A percentile compares a stretch with the other conserved stretches of the same genome.
Conservation (phyloP, 2,329 filamentous ascomycete genomes). For the Ramichloridium luteum region DNA sequence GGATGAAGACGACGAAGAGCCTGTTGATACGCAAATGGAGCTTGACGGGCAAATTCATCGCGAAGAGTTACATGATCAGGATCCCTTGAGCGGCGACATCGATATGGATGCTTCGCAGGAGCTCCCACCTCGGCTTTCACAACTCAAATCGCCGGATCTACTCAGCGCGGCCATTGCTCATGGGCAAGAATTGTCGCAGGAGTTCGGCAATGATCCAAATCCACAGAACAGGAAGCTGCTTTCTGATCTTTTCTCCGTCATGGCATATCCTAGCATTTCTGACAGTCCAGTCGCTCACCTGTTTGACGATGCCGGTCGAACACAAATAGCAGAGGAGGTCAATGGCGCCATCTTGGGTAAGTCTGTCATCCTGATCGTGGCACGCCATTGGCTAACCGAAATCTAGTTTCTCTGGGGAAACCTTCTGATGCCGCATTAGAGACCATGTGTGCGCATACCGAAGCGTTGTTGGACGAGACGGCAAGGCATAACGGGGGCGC, state of each 20-base stretch:
- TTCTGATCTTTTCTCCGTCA: slow-evolving; percentile 72
- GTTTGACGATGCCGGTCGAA: slow-evolving; percentile 61
- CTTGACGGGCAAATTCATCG: slow-evolving; percentile 40
- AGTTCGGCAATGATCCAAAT: slow-evolving; percentile 62
- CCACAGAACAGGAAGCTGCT: slow-evolving; percentile 61
- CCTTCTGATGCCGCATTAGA: slow-evolving; percentile 78
- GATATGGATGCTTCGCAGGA: slow-evolving; percentile 23
- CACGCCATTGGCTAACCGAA: slow-evolving; percentile 21
- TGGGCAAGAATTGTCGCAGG: slow-evolving; percentile 62
- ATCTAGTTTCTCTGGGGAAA: slow-evolving; percentile 73
- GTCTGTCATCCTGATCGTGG: slow-evolving; percentile 24
- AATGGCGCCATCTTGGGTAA: slow-evolving; percentile 85
- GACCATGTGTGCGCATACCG: slow-evolving; percentile 73
- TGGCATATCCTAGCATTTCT: slow-evolving; percentile 75
- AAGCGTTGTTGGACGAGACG: slow-evolving; percentile 71
- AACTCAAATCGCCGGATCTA: slow-evolving; percentile 36
- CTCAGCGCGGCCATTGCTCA: slow-evolving; percentile 63
- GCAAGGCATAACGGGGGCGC: slow-evolving; percentile 46
- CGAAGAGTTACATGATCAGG: slow-evolving; percentile 14
- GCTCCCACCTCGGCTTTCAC: slow-evolving; percentile 17
- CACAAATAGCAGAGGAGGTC: slow-evolving; percentile 77
- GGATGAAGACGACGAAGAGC: slow-evolving; percentile 34
- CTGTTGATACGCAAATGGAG: slow-evolving; percentile 39
- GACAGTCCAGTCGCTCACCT: slow-evolving; percentile 66
- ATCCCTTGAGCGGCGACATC: slow-evolving; percentile 19